Evolutionary conservation across 768 basidiomycete genomes (phyloP).

Genomic region (Suillus subaureus): DNA sequence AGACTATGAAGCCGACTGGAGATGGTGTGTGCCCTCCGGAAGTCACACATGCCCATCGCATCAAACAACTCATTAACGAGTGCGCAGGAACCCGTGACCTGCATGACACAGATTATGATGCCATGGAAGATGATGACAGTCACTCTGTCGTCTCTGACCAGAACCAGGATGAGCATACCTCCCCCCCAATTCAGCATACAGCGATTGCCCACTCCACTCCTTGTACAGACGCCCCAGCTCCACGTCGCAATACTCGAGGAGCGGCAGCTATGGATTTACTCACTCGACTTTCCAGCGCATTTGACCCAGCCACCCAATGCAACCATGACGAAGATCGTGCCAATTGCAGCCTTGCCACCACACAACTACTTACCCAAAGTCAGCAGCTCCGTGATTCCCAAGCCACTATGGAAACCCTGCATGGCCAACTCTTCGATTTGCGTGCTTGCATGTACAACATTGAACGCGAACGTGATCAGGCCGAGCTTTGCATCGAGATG

Average conservation of each 20-base stretch:
- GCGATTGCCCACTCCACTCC: too few species aligned
- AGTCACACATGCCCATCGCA: conserved; percentile 26
- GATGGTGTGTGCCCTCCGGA: conserved; percentile 22
- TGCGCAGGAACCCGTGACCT: too few species aligned
- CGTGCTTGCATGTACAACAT: conserved; percentile 15
- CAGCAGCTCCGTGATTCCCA: conserved; percentile 31
- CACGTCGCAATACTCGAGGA: conserved; percentile 7
- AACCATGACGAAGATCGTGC: conserved; percentile 27
- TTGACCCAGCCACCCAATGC: conserved; percentile 29
- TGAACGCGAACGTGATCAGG: conserved; percentile 18
- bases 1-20: conserved; percentile 30
- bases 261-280: conserved; percentile 24
- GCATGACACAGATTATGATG: too few species aligned
- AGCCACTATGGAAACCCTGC: conserved; percentile 13
- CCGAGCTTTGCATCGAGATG: conserved; percentile 20
- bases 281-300: conserved; percentile 18
- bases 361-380: conserved; percentile 25
- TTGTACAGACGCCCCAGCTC: too few species aligned
- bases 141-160: too few species aligned
- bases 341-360: conserved; percentile 22
- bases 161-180: too few species aligned
- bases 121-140: too few species aligned
- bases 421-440: conserved; percentile 12
- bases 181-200: too few species aligned
- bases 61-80: too few species aligned